Conservation (phyloP, 169 alveolate species). For the Plasmodium coatneyi region DNA sequence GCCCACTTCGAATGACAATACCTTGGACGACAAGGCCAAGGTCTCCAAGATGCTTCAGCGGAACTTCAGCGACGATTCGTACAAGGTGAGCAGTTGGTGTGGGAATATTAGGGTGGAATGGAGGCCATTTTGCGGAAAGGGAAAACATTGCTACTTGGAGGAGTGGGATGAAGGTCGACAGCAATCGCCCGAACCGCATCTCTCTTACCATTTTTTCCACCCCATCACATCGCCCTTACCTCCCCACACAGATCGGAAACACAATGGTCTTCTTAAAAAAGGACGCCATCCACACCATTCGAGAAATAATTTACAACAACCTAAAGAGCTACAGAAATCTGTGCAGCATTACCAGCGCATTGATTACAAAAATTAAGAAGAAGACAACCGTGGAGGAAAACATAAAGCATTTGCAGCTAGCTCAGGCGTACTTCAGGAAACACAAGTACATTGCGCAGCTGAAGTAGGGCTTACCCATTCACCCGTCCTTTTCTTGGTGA, state of each 20-base stretch:
- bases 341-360: constrained; percentile 51
- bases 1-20: constrained; percentile 12
- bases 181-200: neutral
- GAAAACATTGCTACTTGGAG: neutral
- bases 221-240: neutral
- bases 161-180: neutral
- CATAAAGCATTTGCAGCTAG: constrained; percentile 28
- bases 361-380: constrained; percentile 39
- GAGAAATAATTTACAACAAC: constrained; percentile 32
- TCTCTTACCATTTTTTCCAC: neutral
- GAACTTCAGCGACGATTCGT: constrained; percentile 11
- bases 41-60: constrained; percentile 19
- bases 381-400: constrained; percentile 20
- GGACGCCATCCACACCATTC: constrained; percentile 17
- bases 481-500: neutral
- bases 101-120: neutral
- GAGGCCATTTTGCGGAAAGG: neutral
- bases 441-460: constrained; percentile 26
- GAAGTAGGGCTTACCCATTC: neutral
- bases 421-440: constrained; percentile 71
- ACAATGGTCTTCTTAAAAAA: constrained; percentile 68
- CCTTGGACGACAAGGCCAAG: constrained; percentile 36
- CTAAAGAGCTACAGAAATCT: constrained; percentile 37
- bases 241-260: constrained; percentile 40
- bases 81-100: constrained; percentile 12